Evolutionary conservation across 2,329 filamentous ascomycete genomes (phyloP), one percentile per base, ranked within the genome.

Genomic region (Cercospora canescens): DNA sequence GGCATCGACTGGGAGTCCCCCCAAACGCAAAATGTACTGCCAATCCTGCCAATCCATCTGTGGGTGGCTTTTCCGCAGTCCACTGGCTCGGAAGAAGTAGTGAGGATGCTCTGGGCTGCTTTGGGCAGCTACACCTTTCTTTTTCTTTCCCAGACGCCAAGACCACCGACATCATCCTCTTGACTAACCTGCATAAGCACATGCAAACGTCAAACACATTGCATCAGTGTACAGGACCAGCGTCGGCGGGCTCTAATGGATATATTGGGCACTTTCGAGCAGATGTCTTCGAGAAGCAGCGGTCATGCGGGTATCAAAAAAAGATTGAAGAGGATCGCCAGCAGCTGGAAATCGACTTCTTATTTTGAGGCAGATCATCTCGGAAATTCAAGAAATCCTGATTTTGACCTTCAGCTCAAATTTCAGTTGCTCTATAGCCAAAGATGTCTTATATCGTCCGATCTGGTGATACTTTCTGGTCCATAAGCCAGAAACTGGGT

Each of bases 401-500:
- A 45, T 21, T 8, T 24, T 21, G 4, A 24, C 24, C 24, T 14
- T 11, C 8, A n/a, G 6, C 9, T 24, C 28, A 7, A n/a, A 12
- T 34, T 18, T 3, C 2, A 6, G 34, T 21, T 21, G 9, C 6
- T 55, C 7, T 1, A 24, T 30, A 34, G 45, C 45, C 41, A 14
- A 32, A 39, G 6, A 65, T 65, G 63, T 32, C 58, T 1, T 65
- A 62, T 50, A 62, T 32, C 21, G 60, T 65, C 1, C 58, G 30
- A 32, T 50, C 58, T 4, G 63, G 63, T 30, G 63, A 65, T 5
- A 65, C 59, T 11, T 60, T 65, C 45, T 65, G 34, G 32, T 65
- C 63, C 7, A 65, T 65, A 48, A 56, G 56, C 48, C 63, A 65
- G 32, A 56, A 34, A 41, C 35, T 65, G 5, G 63, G 57, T 6